Conservation (phyloP, 169 alveolate genomes). For the Babesia ovata region DNA sequence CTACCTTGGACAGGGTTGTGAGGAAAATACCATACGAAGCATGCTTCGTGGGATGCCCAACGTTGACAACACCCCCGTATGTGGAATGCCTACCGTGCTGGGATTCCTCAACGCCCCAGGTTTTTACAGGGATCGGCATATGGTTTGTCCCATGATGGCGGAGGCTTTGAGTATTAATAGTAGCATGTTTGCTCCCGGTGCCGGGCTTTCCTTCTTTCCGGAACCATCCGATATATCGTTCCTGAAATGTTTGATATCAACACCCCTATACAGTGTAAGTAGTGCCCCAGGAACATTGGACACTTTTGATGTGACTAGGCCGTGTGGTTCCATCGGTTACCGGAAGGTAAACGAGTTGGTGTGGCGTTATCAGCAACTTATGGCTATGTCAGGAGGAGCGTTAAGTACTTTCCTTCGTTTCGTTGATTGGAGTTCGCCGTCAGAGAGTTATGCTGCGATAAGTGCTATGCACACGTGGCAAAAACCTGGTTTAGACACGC, state of each 20-base stretch:
- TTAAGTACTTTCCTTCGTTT: constrained; percentile 63
- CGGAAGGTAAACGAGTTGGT: constrained; percentile 54
- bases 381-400: constrained; percentile 56
- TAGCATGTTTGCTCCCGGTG: constrained; percentile 13
- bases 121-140: constrained; percentile 5
- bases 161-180: constrained; percentile 28
- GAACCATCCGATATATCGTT: constrained; percentile 45
- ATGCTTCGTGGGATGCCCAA: too few relatives aligned
- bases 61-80: not conserved
- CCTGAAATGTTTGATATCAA: constrained; percentile 21
- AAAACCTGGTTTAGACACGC: constrained; percentile 44
- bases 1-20: not conserved
- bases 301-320: constrained; percentile 8
- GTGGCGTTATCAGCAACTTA: constrained; percentile 60
- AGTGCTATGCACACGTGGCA: constrained; percentile 54
- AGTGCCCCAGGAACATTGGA: constrained; percentile 9
- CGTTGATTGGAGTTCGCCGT: constrained; percentile 53
- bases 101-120: not conserved
- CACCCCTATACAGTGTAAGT: constrained; percentile 49
- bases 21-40: not conserved
- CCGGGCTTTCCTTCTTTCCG: constrained; percentile 22
- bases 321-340: constrained; percentile 41
- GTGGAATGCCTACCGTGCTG: constrained; percentile 9
- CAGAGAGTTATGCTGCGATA: constrained; percentile 54
- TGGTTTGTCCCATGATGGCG: constrained; percentile 17